Conservation (phyloP, 2,329 filamentous ascomycete species). For the Trichoderma sp. region DNA sequence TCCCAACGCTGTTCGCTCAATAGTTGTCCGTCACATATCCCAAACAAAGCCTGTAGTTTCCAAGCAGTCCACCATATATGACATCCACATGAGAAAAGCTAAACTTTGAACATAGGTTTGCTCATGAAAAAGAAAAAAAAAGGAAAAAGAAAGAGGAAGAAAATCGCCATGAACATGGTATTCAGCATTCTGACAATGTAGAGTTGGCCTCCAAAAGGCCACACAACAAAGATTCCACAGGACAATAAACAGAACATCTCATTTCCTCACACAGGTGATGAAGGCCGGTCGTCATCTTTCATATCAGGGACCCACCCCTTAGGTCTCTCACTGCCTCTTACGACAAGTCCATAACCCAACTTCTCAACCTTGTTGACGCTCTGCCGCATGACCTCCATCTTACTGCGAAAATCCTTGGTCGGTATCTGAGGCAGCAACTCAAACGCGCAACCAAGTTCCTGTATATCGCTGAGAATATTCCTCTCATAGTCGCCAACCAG, state of each 20-base stretch:
- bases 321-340: constrained; percentile 83
- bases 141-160: not conserved
- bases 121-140: not conserved
- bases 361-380: constrained; percentile 94
- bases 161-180: not conserved
- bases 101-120: not conserved
- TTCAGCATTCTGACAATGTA: not conserved
- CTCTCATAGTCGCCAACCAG: constrained; percentile 42
- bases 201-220: not conserved
- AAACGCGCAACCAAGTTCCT: constrained; percentile 70
- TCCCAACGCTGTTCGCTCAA: not conserved
- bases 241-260: not conserved
- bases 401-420: constrained; percentile 63
- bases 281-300: constrained; percentile 34
- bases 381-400: constrained; percentile 79
- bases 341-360: constrained; percentile 80
- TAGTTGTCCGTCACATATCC: not conserved
- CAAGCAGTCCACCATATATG: not conserved
- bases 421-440: constrained; percentile 65
- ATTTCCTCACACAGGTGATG: constrained; percentile 27
- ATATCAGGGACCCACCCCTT: constrained; percentile 89
- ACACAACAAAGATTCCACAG: not conserved
- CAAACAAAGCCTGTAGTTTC: not conserved
- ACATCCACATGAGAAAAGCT: not conserved
- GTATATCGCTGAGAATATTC: constrained; percentile 76